Evolutionary conservation across 208 protist genomes (phyloP).

Genomic region (Trypanosoma avium): DNA sequence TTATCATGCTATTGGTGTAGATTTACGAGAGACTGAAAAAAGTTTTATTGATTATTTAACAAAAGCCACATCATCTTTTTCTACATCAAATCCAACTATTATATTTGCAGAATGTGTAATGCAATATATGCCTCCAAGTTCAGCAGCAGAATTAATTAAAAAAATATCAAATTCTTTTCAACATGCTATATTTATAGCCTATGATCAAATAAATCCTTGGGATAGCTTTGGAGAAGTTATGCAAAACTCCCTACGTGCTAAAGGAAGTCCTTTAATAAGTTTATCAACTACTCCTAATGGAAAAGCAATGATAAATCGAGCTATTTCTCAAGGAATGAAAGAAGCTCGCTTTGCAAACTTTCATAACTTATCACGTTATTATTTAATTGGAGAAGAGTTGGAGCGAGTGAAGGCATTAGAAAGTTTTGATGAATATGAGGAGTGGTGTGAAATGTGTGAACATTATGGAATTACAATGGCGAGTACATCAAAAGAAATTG

Average conservation of each 20-base stretch:
- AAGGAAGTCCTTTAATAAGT: constrained; percentile 73
- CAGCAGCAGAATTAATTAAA: constrained; percentile 50
- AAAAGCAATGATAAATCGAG: constrained; percentile 47
- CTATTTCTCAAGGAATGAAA: constrained; percentile 52
- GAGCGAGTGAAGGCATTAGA: constrained; percentile 72
- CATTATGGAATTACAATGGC: constrained; percentile 90
- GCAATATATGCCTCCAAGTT: constrained; percentile 85
- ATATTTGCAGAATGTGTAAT: constrained; percentile 92
- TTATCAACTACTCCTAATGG: constrained; percentile 48
- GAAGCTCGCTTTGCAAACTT: constrained; percentile 72
- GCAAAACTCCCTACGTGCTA: constrained; percentile 56
- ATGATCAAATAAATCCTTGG: constrained; percentile 75
- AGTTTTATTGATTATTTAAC: constrained; percentile 36
- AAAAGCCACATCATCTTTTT: constrained; percentile 36
- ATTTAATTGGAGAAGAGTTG: constrained; percentile 47
- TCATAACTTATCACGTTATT: constrained; percentile 64
- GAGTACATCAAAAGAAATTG: constrained; percentile 27
- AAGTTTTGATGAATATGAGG: constrained; percentile 86
- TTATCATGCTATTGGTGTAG: constrained; percentile 74
- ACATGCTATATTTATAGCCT: constrained; percentile 65
- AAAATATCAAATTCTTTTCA: constrained; percentile 52
- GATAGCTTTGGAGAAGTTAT: constrained; percentile 90
- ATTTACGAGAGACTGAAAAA: constrained; percentile 53
- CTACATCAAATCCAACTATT: constrained; percentile 49
- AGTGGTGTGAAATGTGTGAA: constrained; percentile 92